Percentiles rank a stretch among this genome's conserved stretches.
Evolutionary conservation across 768 basidiomycete species (phyloP).

Genomic region (Dendrothele bispora): DNA sequence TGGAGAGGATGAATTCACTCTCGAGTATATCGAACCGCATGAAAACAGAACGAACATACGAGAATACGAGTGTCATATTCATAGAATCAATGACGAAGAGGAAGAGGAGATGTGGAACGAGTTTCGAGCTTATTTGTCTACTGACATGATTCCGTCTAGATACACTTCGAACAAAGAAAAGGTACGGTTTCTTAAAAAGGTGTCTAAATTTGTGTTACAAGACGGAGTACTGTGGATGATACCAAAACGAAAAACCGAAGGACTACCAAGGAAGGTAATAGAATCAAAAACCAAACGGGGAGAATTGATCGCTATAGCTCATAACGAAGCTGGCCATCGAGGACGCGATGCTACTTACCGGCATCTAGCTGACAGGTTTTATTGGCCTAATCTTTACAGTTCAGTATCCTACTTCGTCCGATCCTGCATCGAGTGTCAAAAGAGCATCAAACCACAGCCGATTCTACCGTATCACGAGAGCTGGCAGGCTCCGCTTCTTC

Average conservation of each 20-base stretch:
- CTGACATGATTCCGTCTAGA: not conserved
- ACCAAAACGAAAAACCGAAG: constrained; percentile 4
- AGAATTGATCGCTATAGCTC: constrained; percentile 20
- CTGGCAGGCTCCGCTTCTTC: no score
- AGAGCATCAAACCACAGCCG: constrained; percentile 11
- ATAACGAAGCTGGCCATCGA: constrained; percentile 28
- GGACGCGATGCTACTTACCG: constrained; percentile 21
- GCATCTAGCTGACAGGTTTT: not conserved
- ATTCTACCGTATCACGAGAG: no score
- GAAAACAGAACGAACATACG: not conserved
- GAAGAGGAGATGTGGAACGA: constrained; percentile 9
- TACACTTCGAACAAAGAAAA: constrained; percentile 6
- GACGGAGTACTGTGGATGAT: constrained; percentile 16
- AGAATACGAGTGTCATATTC: not conserved
- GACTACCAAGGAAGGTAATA: constrained; percentile 24
- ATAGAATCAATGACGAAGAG: not conserved
- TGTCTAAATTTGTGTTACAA: constrained; percentile 14
- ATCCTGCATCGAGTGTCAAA: constrained; percentile 3
- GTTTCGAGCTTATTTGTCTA: constrained; percentile 13
- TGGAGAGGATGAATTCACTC: not conserved
- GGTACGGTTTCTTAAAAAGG: constrained; percentile 5
- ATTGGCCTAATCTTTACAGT: not conserved
- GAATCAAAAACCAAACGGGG: constrained; percentile 5
- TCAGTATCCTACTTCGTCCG: not conserved
- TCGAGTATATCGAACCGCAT: not conserved